A percentile compares a stretch with the other conserved stretches of the same genome.
Evolutionary conservation across 257 asterid species (phyloP).

Genomic region (Nicotiana undulata): DNA sequence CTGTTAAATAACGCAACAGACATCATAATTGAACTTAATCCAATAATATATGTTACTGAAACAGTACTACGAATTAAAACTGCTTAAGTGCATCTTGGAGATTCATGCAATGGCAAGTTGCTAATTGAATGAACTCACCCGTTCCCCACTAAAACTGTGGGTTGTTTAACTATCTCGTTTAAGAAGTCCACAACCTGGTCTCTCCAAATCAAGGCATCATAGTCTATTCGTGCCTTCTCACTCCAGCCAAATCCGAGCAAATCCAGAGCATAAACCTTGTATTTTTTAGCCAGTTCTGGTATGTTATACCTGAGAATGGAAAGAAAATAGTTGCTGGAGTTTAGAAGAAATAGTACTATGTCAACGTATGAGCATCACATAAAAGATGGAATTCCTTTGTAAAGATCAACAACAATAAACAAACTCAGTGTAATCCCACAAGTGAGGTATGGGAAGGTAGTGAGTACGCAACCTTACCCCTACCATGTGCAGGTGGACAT

Average conservation of each 20-base stretch:
- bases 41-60: not conserved
- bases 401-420: too few species aligned
- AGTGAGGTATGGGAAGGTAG: too few species aligned
- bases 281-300: slow-evolving; percentile 72
- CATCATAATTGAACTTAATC: not conserved
- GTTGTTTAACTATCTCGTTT: slow-evolving; percentile 70
- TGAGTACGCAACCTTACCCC: too few species aligned
- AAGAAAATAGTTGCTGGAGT: not conserved
- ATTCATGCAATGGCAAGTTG: slow-evolving; percentile 1
- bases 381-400: not conserved
- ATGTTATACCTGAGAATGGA: slow-evolving; percentile 57
- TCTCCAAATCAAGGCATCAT: slow-evolving; percentile 88
- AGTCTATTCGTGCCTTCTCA: slow-evolving; percentile 78
- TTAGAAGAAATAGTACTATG: not conserved
- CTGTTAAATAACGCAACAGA: slow-evolving; percentile 29
- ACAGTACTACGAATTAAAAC: not conserved
- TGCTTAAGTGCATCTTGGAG: not conserved
- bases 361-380: too few species aligned
- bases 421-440: too few species aligned
- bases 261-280: slow-evolving; percentile 86
- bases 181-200: slow-evolving; percentile 85
- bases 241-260: slow-evolving; percentile 97
- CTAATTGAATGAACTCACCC: slow-evolving; percentile 28
- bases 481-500: too few species aligned
- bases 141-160: slow-evolving; percentile 87